A percentile compares a stretch with the other conserved stretches of the same genome.
phyloP scores from a whole-genome alignment of 257 asterid species.

The Scutellaria galericulata region DNA sequence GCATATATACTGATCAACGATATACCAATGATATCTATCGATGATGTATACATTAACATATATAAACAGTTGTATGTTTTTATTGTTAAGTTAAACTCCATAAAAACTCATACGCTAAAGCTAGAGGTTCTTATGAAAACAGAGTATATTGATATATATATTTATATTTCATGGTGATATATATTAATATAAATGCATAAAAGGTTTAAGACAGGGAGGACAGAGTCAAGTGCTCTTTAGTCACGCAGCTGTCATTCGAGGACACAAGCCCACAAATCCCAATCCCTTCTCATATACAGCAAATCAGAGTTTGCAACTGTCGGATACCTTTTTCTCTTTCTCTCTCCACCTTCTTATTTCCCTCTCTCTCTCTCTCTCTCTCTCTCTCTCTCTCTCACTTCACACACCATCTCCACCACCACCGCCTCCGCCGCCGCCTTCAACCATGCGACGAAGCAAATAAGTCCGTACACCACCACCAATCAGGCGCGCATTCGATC shows the following conservation, averaged over 20 bases:
- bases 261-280: conserved; percentile 58
- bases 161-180: not conserved
- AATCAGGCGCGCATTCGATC: not conserved
- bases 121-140: too few species aligned
- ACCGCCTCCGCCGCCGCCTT: not conserved
- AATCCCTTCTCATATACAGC: conserved; percentile 57
- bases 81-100: too few species aligned
- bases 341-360: conserved; percentile 30
- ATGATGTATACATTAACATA: too few species aligned
- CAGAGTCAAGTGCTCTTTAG: conserved; percentile 80
- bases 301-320: conserved; percentile 83
- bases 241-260: conserved; percentile 93
- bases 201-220: conserved; percentile 61
- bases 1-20: too few species aligned
- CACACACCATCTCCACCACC: not conserved
- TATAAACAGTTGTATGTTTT: too few species aligned
- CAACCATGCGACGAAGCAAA: not conserved
- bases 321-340: conserved; percentile 48
- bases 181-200: conserved; percentile 28
- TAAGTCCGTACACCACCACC: too few species aligned
- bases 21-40: too few species aligned
- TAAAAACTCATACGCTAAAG: too few species aligned
- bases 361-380: not conserved
- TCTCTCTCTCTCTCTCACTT: not conserved
- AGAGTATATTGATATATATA: too few species aligned